These are phyloP conservation scores for Ophiosphaerella korrae DNA, from an alignment of 2,329 filamentous ascomycete species.

Conservation along the genomic window DNA sequence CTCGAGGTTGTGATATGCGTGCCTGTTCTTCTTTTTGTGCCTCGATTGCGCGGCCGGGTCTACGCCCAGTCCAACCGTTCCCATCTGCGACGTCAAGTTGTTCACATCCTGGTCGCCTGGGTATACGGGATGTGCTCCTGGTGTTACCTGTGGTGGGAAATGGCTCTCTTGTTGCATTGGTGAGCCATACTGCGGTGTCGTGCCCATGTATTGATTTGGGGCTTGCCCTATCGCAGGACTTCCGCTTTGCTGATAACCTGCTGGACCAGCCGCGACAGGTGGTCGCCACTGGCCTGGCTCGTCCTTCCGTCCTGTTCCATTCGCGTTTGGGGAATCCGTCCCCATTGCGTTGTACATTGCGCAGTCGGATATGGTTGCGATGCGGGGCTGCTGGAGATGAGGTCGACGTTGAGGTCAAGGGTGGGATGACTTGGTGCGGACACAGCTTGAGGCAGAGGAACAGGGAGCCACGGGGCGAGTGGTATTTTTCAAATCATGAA, in stretches of 20 bases:
- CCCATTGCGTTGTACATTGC: conserved; percentile 45
- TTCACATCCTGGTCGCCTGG: conserved; percentile 43
- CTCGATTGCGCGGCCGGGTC: conserved; percentile 55
- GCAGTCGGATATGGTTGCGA: conserved; percentile 43
- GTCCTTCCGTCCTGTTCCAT: conserved; percentile 33
- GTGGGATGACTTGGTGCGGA: conserved; percentile 12
- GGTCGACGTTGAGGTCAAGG: conserved; percentile 13
- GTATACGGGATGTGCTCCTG: conserved; percentile 22
- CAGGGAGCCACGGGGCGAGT: conserved; percentile 13
- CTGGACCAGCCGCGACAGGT: conserved; percentile 51
- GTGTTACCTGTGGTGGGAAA: conserved; percentile 47
- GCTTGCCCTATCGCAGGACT: conserved; percentile 34
- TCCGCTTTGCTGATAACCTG: conserved; percentile 52
- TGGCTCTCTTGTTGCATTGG: conserved; percentile 47
- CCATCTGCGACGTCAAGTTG: conserved; percentile 34
- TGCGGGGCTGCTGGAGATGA: background rate
- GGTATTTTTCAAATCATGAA: conserved; percentile 30
- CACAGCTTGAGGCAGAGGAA: conserved; percentile 20
- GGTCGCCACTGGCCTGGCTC: conserved; percentile 46
- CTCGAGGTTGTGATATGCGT: conserved; percentile 88
- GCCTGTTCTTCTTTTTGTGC: conserved; percentile 89
- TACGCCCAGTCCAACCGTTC: conserved; percentile 30
- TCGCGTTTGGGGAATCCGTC: conserved; percentile 35
- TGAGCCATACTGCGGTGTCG: conserved; percentile 32
- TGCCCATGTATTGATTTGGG: conserved; percentile 38